Evolutionary conservation across 2,329 filamentous ascomycete genomes (phyloP).

Genomic region (Aspergillus neotritici): DNA sequence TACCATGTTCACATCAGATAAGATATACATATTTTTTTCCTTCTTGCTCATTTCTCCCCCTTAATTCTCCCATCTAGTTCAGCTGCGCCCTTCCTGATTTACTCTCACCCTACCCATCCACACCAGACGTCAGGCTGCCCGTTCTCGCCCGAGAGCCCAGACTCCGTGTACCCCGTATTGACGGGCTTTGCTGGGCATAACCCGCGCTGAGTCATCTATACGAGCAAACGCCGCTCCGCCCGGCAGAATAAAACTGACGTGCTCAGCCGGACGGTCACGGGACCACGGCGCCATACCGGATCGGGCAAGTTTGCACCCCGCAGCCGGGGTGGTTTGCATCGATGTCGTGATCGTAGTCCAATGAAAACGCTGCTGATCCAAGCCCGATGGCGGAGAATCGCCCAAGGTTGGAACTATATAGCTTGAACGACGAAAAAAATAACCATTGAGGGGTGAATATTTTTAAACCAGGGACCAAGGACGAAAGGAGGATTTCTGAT

Average conservation of each 20-base stretch:
- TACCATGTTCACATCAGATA: slow-evolving; percentile 4
- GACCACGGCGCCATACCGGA: slow-evolving; percentile 24
- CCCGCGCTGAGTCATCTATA: neutral
- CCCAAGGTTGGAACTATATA: slow-evolving; percentile 12
- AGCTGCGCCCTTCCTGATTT: neutral
- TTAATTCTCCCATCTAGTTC: neutral
- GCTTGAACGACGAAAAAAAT: slow-evolving; percentile 7
- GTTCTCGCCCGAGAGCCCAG: slow-evolving; percentile 7
- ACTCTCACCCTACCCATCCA: too few species aligned
- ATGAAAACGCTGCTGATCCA: slow-evolving; percentile 33
- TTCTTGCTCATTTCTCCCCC: too few species aligned
- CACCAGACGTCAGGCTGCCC: too few species aligned
- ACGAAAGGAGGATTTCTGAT: slow-evolving; percentile 8
- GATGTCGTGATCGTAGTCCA: slow-evolving; percentile 44
- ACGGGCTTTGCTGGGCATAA: neutral
- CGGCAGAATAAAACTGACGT: slow-evolving; percentile 20
- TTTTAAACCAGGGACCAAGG: slow-evolving; percentile 8
- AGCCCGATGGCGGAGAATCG: slow-evolving; percentile 33
- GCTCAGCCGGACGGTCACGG: slow-evolving; percentile 25
- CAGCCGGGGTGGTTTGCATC: slow-evolving; percentile 27
- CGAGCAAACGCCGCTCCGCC: slow-evolving; percentile 19
- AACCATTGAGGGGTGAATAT: slow-evolving; percentile 3
- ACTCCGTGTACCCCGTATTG: too few species aligned
- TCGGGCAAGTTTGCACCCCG: slow-evolving; percentile 26
- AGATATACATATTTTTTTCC: slow-evolving; percentile 2